Percentiles rank a stretch among this genome's conserved stretches.
Conservation (phyloP, 139 green algal species). For the Limnomonas spitsbergensis region DNA sequence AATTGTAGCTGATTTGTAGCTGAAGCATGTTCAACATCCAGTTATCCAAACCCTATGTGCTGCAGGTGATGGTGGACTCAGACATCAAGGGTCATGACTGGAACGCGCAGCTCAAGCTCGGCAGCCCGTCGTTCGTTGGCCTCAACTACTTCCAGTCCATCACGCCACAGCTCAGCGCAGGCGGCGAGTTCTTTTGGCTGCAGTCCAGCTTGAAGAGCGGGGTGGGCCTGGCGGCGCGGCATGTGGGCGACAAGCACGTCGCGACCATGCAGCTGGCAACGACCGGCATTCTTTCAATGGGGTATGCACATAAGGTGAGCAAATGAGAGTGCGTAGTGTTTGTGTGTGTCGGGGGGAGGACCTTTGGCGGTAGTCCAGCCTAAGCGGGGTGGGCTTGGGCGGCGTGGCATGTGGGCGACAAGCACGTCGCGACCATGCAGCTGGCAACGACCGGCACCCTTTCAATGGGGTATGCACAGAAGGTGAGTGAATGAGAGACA, state of each 20-base stretch:
- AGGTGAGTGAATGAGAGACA: too few relatives aligned
- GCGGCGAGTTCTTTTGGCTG: constrained; percentile 94
- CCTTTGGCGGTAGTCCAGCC: constrained; percentile 87
- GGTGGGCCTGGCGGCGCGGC: constrained; percentile 71
- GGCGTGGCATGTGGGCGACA: constrained; percentile 68
- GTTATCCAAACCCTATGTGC: too few relatives aligned
- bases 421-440: constrained; percentile 74
- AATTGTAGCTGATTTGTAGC: too few relatives aligned
- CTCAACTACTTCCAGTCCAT: constrained; percentile 96
- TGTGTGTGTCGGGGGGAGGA: constrained; percentile 90
- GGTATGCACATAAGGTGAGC: constrained; percentile 85
- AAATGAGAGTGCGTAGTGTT: too few relatives aligned
- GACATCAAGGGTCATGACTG: constrained; percentile 82
- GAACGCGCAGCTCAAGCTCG: constrained; percentile 95
- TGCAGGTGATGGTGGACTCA: constrained; percentile 52
- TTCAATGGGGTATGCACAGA: constrained; percentile 87
- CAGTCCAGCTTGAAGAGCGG: constrained; percentile 75
- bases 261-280: constrained; percentile 85
- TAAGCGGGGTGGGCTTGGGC: constrained; percentile 76
- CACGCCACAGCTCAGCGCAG: constrained; percentile 67
- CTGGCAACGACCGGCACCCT: constrained; percentile 92
- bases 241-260: constrained; percentile 70
- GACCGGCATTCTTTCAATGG: constrained; percentile 86
- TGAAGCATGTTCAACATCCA: too few relatives aligned
- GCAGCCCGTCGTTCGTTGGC: constrained; percentile 85